Percentiles rank a stretch among this genome's conserved stretches.
phyloP scores from a whole-genome alignment of 2,329 filamentous ascomycete genomes.

The Exophiala sp. region DNA sequence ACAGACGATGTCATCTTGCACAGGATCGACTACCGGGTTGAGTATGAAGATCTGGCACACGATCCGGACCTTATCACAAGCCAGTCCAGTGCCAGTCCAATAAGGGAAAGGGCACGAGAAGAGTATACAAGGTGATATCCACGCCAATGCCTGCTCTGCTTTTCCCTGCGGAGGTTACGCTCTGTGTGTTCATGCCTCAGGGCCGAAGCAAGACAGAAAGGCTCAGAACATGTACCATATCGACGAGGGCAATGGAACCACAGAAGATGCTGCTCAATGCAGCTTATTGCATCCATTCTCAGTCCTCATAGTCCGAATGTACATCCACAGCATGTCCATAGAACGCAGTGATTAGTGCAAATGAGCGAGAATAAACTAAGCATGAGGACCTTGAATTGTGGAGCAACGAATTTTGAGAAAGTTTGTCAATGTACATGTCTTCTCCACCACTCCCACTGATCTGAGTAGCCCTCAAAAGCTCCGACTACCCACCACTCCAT shows the following conservation, averaged over 20 bases:
- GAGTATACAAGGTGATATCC: too few species aligned
- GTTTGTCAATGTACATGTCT: constrained; percentile 9
- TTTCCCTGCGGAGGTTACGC: too few species aligned
- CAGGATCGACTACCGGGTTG: constrained; percentile 27
- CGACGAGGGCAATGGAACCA: too few species aligned
- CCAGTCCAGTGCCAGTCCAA: constrained; percentile 1
- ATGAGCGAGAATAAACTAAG: background rate
- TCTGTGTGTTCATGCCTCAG: too few species aligned
- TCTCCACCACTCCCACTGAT: background rate
- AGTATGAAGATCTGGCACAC: constrained; percentile 23
- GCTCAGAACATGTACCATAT: too few species aligned
- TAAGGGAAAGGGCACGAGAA: background rate
- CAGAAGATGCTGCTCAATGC: too few species aligned
- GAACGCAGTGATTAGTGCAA: too few species aligned
- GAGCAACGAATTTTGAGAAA: background rate
- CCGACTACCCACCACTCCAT: background rate
- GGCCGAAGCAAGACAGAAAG: too few species aligned
- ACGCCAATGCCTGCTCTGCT: too few species aligned
- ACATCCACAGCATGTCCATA: too few species aligned
- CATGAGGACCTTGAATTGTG: background rate
- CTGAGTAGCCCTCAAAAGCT: background rate
- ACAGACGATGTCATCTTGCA: constrained; percentile 28
- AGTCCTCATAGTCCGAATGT: too few species aligned
- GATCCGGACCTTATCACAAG: constrained; percentile 3
- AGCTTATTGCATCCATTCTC: too few species aligned